Evolutionary conservation across 2,329 filamentous ascomycete species (phyloP), one percentile per base, ranked within the genome.

Genomic region (Pyrenophora seminiperda): DNA sequence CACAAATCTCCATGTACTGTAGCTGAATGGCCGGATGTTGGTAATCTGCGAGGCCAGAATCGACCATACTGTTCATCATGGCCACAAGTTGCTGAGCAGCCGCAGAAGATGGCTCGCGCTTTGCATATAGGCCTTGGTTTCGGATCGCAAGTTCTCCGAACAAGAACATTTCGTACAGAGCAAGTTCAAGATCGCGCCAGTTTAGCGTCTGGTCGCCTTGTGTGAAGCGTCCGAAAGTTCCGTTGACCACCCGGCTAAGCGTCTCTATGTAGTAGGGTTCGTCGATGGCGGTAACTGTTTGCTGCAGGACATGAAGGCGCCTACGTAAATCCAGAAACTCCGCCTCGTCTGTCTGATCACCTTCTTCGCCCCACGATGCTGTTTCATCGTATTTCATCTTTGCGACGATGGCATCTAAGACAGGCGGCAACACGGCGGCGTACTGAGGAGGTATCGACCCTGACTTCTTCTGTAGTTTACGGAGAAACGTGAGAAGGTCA

Each of bases 351-450:
- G 91, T 96, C 72, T 96, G 88, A 63, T 96, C 92, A 63, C 96
- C 91, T 68, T 97, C 92, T 50, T 92, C 87, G 30, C 92, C 93
- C 93, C 93, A 97, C 15, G 84, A 88, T 1, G 90, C 89, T 5
- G 93, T 97, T 70, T 97, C 93, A 65, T 99, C 94, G 68, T 96
- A 97, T 68, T 93, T 88, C 91, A 97, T 97, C 77, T 99, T 99
- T 47, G 84, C 81, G 52, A 99, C 89, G 63, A 97, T 93, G 46
- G 91, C 91, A 71, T 96, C 90, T 50, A 99, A 78, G 43, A 97
- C 91, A 4, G 91, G 89, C 19, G 89, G 84, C 10, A 99, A 81
- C 82, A 96, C 94, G 42, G 84, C 81, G n/a, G 84, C 80, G 72
- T 96, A 94, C 47, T 89, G 83, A 39, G 81, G 76, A 14, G 89